phyloP scores from a whole-genome alignment of 1,139 yeast species.

The Kodamaea derodonti region DNA sequence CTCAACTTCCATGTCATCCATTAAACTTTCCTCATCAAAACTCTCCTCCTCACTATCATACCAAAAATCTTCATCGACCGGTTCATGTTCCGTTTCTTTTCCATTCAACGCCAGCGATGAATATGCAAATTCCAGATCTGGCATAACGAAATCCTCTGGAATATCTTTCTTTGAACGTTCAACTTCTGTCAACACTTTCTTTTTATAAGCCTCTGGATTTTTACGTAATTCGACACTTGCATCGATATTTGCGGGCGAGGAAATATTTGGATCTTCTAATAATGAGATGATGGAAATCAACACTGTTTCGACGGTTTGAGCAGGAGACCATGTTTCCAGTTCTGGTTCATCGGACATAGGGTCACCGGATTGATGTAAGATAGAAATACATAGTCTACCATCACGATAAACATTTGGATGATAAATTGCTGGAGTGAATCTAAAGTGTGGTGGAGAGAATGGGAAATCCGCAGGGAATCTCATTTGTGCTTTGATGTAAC shows the following conservation, averaged over 20 bases:
- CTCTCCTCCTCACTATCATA: constrained; percentile 63
- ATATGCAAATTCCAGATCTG: constrained; percentile 62
- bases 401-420: constrained; percentile 95
- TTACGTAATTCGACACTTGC: constrained; percentile 92
- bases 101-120: constrained; percentile 39
- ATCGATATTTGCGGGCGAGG: constrained; percentile 94
- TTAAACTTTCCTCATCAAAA: constrained; percentile 51
- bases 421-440: constrained; percentile 91
- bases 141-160: constrained; percentile 83
- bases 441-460: constrained; percentile 83
- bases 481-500: constrained; percentile 95
- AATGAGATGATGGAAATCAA: constrained; percentile 85
- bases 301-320: constrained; percentile 90
- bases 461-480: constrained; percentile 90
- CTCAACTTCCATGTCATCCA: constrained; percentile 51
- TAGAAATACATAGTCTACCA: constrained; percentile 89
- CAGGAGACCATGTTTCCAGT: constrained; percentile 94
- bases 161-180: constrained; percentile 79
- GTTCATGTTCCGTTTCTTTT: constrained; percentile 53
- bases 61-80: constrained; percentile 85
- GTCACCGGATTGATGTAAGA: constrained; percentile 86
- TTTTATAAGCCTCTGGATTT: constrained; percentile 74
- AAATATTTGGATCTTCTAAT: constrained; percentile 88
- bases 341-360: constrained; percentile 89
- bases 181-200: constrained; percentile 78